These are phyloP conservation scores for Peniophora sp. DNA, from an alignment of 1,284 basidiomycete species.

Conservation along the genomic window DNA sequence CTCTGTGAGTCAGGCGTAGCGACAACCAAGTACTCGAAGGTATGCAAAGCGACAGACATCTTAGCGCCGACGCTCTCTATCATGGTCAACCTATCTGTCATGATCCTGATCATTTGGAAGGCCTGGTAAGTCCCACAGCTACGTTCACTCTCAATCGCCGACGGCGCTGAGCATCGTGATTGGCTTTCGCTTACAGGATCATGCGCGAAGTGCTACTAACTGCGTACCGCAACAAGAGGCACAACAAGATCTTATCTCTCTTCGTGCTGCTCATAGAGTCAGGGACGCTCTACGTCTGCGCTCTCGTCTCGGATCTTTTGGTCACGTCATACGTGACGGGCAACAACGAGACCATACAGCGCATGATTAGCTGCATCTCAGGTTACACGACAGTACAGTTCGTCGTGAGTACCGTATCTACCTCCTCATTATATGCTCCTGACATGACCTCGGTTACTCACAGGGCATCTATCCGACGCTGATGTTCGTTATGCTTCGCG, in stretches of 20 bases:
- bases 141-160: background rate
- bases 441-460: background rate
- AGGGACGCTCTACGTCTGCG: slow-evolving; percentile 8
- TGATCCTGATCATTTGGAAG: slow-evolving; percentile 7
- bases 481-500: slow-evolving; percentile 7
- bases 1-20: slow-evolving; percentile 8
- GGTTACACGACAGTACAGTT: slow-evolving; percentile 9
- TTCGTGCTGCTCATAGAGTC: slow-evolving; percentile 10
- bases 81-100: slow-evolving; percentile 9
- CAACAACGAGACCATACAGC: slow-evolving; percentile 5
- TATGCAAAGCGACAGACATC: slow-evolving; percentile 9
- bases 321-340: slow-evolving; percentile 8
- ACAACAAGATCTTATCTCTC: slow-evolving; percentile 6
- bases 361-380: slow-evolving; percentile 10
- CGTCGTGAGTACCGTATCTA: slow-evolving; percentile 6
- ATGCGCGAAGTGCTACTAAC: slow-evolving; percentile 5
- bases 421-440: background rate
- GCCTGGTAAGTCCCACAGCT: slow-evolving; percentile 7
- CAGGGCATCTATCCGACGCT: slow-evolving; percentile 11
- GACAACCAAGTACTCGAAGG: slow-evolving; percentile 7
- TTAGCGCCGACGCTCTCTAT: slow-evolving; percentile 7
- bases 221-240: slow-evolving; percentile 1
- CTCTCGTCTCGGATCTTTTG: slow-evolving; percentile 8
- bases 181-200: background rate
- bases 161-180: background rate